These are phyloP conservation scores for Trapa bicornis DNA, from an alignment of 345 rosid genomes.

Conservation along the genomic window DNA sequence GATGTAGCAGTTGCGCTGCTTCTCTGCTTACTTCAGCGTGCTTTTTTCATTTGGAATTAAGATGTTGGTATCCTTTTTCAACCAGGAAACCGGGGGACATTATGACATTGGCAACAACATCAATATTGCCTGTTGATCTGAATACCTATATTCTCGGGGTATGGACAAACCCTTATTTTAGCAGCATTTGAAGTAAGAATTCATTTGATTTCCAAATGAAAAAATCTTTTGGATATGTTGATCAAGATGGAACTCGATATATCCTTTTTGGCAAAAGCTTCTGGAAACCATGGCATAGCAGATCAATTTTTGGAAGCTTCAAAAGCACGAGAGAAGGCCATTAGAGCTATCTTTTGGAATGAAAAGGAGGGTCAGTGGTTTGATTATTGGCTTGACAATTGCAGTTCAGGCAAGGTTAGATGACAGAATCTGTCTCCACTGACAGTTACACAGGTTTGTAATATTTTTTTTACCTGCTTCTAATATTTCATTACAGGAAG, in stretches of 20 bases:
- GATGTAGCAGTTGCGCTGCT: neutral
- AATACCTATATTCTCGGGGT: conserved; percentile 68
- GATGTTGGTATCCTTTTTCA: conserved; percentile 4
- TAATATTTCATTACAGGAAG: conserved; percentile 23
- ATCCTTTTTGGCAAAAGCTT: conserved; percentile 46
- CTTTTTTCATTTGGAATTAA: neutral
- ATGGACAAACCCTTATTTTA: neutral
- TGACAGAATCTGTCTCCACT: neutral
- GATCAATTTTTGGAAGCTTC: conserved; percentile 42
- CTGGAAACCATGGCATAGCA: conserved; percentile 31
- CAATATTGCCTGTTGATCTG: conserved; percentile 74
- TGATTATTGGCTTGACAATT: conserved; percentile 55
- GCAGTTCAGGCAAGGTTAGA: conserved; percentile 9
- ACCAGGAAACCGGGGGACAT: conserved; percentile 50
- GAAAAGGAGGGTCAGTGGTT: conserved; percentile 66
- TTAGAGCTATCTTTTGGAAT: conserved; percentile 61
- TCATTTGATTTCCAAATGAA: neutral
- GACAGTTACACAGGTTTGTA: neutral
- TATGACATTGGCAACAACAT: conserved; percentile 57
- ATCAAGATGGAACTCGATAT: conserved; percentile 85
- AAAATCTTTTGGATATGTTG: conserved; percentile 5
- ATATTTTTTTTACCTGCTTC: neutral
- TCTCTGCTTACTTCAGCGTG: neutral
- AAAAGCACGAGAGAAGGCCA: conserved; percentile 43
- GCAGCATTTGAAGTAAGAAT: neutral